Conservation (phyloP, 257 asterid genomes). For the Fraxinus excelsior region DNA sequence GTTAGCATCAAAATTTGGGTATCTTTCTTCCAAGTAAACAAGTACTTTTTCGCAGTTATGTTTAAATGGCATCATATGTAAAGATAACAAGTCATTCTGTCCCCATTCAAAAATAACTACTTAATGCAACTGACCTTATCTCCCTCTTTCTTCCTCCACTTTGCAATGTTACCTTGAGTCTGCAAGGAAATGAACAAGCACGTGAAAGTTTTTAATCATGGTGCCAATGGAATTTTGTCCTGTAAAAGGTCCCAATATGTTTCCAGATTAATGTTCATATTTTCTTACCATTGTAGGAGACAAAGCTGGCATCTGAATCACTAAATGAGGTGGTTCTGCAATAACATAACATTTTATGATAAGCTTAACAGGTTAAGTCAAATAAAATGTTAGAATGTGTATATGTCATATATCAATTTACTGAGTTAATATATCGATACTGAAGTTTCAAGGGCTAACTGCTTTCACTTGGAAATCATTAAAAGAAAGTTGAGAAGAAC, state of each 20-base stretch:
- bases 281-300: conserved; percentile 96
- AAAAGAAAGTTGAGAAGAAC: conserved; percentile 4
- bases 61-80: conserved; percentile 7
- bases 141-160: conserved; percentile 94
- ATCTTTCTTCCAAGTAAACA: conserved; percentile 21
- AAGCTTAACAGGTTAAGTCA: conserved; percentile 6
- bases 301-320: conserved; percentile 91
- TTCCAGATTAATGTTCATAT: conserved; percentile 3
- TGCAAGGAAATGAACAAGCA: conserved; percentile 42
- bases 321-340: conserved; percentile 75
- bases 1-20: conserved; percentile 13
- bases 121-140: conserved; percentile 75
- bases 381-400: conserved; percentile 15
- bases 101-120: conserved; percentile 11
- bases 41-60: conserved; percentile 13
- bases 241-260: not conserved
- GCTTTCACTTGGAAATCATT: conserved; percentile 10
- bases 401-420: conserved; percentile 13
- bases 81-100: not conserved
- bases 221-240: conserved; percentile 3
- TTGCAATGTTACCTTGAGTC: conserved; percentile 95
- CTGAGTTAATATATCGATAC: not conserved
- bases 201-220: conserved; percentile 13
- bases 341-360: conserved; percentile 25
- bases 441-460: conserved; percentile 13